Base-by-base conservation (phyloP, 2,329 filamentous ascomycete genomes). In the Thelonectria blattea region DNA sequence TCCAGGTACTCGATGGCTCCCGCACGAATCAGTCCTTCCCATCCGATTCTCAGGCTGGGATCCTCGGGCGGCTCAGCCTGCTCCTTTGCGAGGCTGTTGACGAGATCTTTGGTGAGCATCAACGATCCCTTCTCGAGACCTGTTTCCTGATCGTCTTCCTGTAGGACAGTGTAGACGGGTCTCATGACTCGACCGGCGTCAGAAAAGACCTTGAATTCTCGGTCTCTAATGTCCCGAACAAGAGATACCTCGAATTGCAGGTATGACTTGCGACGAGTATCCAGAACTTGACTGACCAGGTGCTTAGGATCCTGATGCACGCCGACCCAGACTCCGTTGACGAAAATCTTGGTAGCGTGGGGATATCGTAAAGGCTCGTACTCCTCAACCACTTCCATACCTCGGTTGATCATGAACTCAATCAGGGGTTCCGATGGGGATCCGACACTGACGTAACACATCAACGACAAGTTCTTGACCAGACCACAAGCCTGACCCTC, bases 201-300 rank as follows among this genome's bases (percentile, higher is more conserved):
- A 3, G 94, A 98, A 76, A 98, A 97, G 69, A 99, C 94, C 79
- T 96, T 96, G 85, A 99, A 97, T 76, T 99, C 95, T 69, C 94
- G 88, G 71, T 99, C 95, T 76, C 96, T 89, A 70, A 99, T 97
- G 73, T 99, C 95, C 73, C 95, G 88, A 71, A 99, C 91, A 71
- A 99, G 85, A 64, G 93, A 97, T 68, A 97, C 93, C 79, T 98
- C 94, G 68, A 92, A 91, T 14, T 92, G 93, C 62, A 99, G 89
- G 71, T 92, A 88, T 63, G 91, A 91, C 66, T 90, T 90, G 58
- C 94, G 86, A 68, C 93, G 88, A 54, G 96, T 85, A 54, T 89
- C 85, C 71, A 91, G 85, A 46, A 97, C 90, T 56, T 91, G 88
- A 58, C 85, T 86, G 30, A 97, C 93, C 43, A 99, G 84, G 69